Base-by-base conservation (phyloP, 805 yeast genomes). In the Pichia cabralensis region DNA sequence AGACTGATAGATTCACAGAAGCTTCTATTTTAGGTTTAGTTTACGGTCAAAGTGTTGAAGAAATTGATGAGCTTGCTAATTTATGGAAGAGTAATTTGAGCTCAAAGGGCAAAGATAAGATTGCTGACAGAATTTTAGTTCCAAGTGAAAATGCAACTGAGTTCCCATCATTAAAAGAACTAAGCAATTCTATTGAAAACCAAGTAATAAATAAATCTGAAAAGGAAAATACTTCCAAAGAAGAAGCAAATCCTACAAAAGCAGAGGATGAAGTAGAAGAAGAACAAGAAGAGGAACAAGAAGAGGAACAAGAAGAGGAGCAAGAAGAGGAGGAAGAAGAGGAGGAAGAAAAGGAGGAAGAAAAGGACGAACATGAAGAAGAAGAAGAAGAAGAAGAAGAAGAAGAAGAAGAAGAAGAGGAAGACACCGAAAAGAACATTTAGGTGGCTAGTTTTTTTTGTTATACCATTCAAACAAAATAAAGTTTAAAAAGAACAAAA, bases 11-110 rank as follows among this genome's bases (percentile, higher is more conserved):
- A 53, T 66, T 65, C 39, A 67, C 94, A 2, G 98, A 92, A 58
- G 96, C 96, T 22, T 71, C 96, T 3, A 54, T 92, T 42, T 71
- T 92, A 44, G 81, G 81, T 24, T 64, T 69, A 30, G 78, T 92
- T 24, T 92, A 85, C 52, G 75, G 76, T 27, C 65, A 61, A 13
- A 62, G 63, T 34, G 35, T 46, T 16, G 65, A 63, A 9, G 53
- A 51, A 12, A 55, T 76, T 19, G 54, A 62, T 21, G 55, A 60
- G 17, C 56, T 70, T 16, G 72, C 83, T 23, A 60, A 61, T 10
- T 54, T 61, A 38, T 89, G 98, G 97, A 82, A 81, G 57, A 56
- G 64, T 12, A 55, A 65, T 28, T 65, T 89, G 39, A 50, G 34
- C 2, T 49, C 58, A 11, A 56, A 61, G 25, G 81, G 79, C 26